A percentile compares a stretch with the other conserved stretches of the same genome.
Conservation (phyloP, 306 rosid genomes). For the Cucurbita moschata region DNA sequence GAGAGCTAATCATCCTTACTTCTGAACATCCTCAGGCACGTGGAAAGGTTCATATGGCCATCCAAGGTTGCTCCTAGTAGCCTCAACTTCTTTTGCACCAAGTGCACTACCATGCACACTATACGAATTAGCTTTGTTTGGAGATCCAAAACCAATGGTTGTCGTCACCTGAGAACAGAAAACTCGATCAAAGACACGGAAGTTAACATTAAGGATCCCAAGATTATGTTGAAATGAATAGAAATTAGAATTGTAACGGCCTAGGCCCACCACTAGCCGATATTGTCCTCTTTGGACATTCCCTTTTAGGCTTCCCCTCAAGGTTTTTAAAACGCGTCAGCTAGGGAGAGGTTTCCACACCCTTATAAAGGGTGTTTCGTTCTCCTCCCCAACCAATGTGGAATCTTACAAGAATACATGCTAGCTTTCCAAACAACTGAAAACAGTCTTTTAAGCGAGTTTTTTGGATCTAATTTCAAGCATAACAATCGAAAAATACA, state of each 20-base stretch:
- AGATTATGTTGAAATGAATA: neutral
- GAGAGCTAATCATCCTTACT: conserved; percentile 23
- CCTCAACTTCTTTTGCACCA: conserved; percentile 98
- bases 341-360: too few species aligned
- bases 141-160: conserved; percentile 96
- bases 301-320: too few species aligned
- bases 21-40: conserved; percentile 88
- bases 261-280: too few species aligned
- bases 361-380: too few species aligned
- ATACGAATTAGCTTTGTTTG: conserved; percentile 93
- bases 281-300: too few species aligned
- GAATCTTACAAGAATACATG: neutral
- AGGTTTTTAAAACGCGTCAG: too few species aligned
- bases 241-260: neutral
- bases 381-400: too few species aligned
- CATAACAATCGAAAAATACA: neutral
- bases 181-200: neutral
- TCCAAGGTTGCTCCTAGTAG: conserved; percentile 83
- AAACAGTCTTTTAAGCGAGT: neutral
- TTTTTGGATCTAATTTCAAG: neutral
- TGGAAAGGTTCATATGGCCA: conserved; percentile 98
- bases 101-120: conserved; percentile 96
- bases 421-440: neutral
- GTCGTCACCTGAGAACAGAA: conserved; percentile 64
- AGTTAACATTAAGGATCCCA: neutral